phyloP scores from a whole-genome alignment of 192 early-diverging fungal genomes.

The Coemansia furcata region DNA sequence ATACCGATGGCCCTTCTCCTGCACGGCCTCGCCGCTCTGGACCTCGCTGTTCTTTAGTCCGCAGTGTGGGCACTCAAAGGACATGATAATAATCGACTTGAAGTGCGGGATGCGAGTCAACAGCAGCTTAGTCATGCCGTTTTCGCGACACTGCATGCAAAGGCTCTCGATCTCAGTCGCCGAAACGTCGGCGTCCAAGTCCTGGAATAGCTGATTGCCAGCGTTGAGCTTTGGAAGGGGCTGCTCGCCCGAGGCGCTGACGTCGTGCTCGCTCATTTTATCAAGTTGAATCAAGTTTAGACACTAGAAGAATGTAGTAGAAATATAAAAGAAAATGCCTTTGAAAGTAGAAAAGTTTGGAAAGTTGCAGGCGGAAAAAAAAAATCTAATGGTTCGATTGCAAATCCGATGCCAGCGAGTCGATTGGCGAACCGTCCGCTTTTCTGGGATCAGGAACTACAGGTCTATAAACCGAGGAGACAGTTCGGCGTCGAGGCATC shows the following conservation, averaged over 20 bases:
- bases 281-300: not conserved
- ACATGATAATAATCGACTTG: constrained; percentile 79
- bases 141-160: constrained; percentile 89
- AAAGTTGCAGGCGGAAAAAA: not conserved
- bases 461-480: constrained; percentile 1
- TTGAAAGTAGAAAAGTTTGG: not conserved
- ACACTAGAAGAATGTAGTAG: not conserved
- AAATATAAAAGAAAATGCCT: constrained; percentile 4
- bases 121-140: constrained; percentile 83
- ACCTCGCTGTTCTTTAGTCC: constrained; percentile 86
- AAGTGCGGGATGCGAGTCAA: constrained; percentile 93
- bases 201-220: constrained; percentile 61
- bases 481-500: constrained; percentile 37
- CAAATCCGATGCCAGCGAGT: not conserved
- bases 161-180: constrained; percentile 85
- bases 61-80: constrained; percentile 88
- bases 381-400: not conserved
- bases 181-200: constrained; percentile 62
- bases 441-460: not conserved
- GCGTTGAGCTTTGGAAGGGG: constrained; percentile 32
- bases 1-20: constrained; percentile 74
- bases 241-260: constrained; percentile 8
- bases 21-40: constrained; percentile 80
- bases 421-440: not conserved
- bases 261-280: constrained; percentile 7